Base-by-base conservation (phyloP, 106 monocot genomes). In the Iris macrosiphon region DNA sequence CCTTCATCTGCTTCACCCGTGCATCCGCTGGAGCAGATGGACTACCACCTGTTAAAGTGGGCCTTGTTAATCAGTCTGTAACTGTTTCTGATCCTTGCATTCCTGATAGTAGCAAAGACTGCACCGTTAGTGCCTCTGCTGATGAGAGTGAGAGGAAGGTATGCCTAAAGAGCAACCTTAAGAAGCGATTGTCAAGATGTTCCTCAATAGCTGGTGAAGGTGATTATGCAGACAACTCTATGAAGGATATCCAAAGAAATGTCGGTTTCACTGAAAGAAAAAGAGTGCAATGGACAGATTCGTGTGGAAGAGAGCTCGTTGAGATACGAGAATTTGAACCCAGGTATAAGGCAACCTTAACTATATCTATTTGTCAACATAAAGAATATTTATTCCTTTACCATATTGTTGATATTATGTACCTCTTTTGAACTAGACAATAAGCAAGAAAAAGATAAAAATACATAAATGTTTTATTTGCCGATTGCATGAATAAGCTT, bases 241-340 rank as follows among this genome's bases (percentile, higher is more conserved):
- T 17, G 7, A 63, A 59, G 46, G 67, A 73, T 26, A 39, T 35
- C 27, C 59, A 55, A 23, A 53, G 31, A 14, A 25, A 18, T n/a
- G 41, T 61, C 17, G 11, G 50, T 57, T 49, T 52, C 61, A 41
- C 60, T 33, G 62, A 29, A 45, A 71, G 45, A 15, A 73, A 74
- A 65, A 87, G 63, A 65, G 65, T 87, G 2, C 94, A 95, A 23
- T 95, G 94, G 94, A 78, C 78, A 6, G 94, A 95, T 82, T 49
- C 78, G 29, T 85, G 76, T 72, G 94, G 89, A n/a, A 75, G 55
- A 40, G 89, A 89, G 19, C 94, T 95, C 26, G 75, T 59, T 23
- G 81, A 95, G 65, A 78, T 95, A 46, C 80, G 76, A 56, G 94
- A 95, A 68, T 89, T 95, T 49, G 89, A 95, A 61, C 63, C 67